Base-by-base conservation (phyloP, 257 asterid genomes). In the Nicotiana tomentosiformis region DNA sequence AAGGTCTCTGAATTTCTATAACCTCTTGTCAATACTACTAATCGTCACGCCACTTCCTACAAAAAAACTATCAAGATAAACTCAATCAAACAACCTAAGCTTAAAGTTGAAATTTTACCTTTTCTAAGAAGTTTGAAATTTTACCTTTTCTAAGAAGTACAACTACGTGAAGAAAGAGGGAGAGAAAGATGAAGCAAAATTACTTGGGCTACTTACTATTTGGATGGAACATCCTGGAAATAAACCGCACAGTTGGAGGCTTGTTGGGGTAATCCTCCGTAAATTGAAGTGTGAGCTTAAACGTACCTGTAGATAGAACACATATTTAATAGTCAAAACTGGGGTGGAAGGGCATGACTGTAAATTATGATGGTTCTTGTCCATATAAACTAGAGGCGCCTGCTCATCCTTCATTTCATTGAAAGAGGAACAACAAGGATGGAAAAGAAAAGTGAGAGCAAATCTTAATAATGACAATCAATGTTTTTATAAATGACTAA, bases 151-250 rank as follows among this genome's bases (percentile, higher is more conserved):
- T 43, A 72, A 0, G 78, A 35, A 46, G 23, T 46, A 70, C 35
- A 70, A 70, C 14, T 20, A 20, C 0, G 12, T 2, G 7, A 70
- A 43, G 61, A 43, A 43, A 70, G 35, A 11, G 60, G 58, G 60
- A 70, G 35, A 23, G 20, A 72, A 72, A 46, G 39, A 72, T 20
- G 46, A 72, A 49, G 78, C 49, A 29, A 66, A 12, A 9, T 66
- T 49, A 37, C 29, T 66, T 69, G 17, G 64, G 80, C 16, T 67
- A 88, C 99, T 93, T 95, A 95, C 99, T 95, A 84, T 95, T 95
- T 49, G 99, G 99, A 82, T 95, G 99, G 88, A 95, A 95, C 99
- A 95, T 95, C 89, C 99, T 91, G 77, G 99, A 95, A 81, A 93
- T 87, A 87, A 95, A 95, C 64, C 97, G 92, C 84, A 95, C 99